Evolutionary conservation across 306 rosid genomes (phyloP), one percentile per base, ranked within the genome.

Genomic region (Medicago lupulina): DNA sequence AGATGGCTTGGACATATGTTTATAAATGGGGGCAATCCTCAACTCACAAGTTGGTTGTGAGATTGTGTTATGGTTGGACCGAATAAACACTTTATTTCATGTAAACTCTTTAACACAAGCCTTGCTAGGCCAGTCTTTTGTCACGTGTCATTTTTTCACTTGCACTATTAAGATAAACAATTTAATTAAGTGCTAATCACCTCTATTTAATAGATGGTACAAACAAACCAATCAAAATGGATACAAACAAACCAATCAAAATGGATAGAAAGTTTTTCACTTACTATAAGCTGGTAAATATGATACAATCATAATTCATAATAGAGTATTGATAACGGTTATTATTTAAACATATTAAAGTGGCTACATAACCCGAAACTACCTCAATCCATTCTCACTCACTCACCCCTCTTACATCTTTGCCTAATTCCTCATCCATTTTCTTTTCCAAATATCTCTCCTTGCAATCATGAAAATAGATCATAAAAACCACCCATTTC

Each of bases 401-500:
- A 55, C 40, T 38, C 49, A 57, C 38, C 55, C 41, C 76, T 75
- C 59, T 44, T 12, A 43, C 55, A 67, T 43, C 79, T 85, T 17
- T 38, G 6, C 76, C 78, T 41, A 23, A 77, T 80, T 78, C 87
- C 85, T 65, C 83, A 76, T 70, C 86, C 9, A 16, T 44, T 40
- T 75, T 84, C 87, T 69, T 87, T 75, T 75, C 83, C 36, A 70
- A 67, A 19, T 68, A 39, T 55, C 80, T 25, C 47, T 67, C 79
- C 67, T 84, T 80, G 72, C 85, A 87, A 53, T 86, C 89, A 16
- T 70, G 39, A 60, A 83, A 88, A 75, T 91, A 87, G 41, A 77
- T 76, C 64, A 80, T 77, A 40, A 82, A 83, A 73, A 62, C 82
- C 44, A 84, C 80, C 94, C 92, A 91, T 85, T 87, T 86, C 49